Base-by-base conservation (phyloP, 2,329 filamentous ascomycete genomes). In the Xylariaceae sp. region DNA sequence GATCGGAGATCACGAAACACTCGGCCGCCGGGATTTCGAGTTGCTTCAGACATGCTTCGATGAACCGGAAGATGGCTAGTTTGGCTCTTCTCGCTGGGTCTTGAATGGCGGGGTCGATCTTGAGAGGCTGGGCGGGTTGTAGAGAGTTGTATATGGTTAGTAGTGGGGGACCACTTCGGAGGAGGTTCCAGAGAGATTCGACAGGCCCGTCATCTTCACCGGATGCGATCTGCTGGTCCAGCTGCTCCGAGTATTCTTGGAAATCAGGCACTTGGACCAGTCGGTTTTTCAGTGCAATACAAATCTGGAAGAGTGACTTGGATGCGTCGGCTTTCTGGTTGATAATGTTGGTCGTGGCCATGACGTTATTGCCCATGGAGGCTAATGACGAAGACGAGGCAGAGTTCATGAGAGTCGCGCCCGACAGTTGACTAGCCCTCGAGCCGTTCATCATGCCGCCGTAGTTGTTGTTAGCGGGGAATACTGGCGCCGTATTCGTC, bases 321-420 rank as follows among this genome's bases (percentile, higher is more conserved):
- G 88, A 88, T 55, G 93, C 91, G 65, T 95, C 91, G 64, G 91
- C 93, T 65, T 88, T 87, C 68, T 92, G 88, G 70, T 98, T 98
- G 75, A 98, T 95, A 66, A 98, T 95, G 67, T 95, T 96, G 66
- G 87, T 80, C 48, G 86, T 89, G 49, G 90, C 86, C 59, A 88
- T 72, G 50, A 91, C 79, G 37, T 82, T 82, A 48, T 74, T 79
- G 37, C 75, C 70, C 38, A 80, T 64, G 2, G 76, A 74, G 50
- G 65, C 68, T 36, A 80, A 63, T 12, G 77, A 81, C 37, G 75
- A 70, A 27, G 72, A 73, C 14, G 75, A 76, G 55, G 72, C 52
- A 6, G 60, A 63, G 52, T 60, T 70, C 61, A 73, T 76, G 41
- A 73, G 73, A 23, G 79, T 81, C 50, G 79, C 75, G 65, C 79